These are phyloP conservation scores for Boletus vinaceobasis DNA, from an alignment of 768 basidiomycete genomes.

Conservation along the genomic window DNA sequence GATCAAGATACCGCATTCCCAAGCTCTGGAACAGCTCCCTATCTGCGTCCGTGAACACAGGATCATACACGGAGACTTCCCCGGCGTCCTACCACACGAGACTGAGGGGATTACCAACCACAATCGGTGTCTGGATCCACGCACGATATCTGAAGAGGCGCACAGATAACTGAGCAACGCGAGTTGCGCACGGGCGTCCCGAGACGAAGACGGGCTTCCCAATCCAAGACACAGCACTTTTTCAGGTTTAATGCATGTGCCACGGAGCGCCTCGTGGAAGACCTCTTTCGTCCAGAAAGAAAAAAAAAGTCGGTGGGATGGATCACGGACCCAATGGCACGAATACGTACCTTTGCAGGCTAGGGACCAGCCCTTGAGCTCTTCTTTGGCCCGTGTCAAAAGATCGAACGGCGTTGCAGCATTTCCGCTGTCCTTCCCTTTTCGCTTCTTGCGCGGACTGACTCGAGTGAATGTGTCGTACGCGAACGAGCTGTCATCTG, in stretches of 20 bases:
- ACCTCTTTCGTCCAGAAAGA: constrained; percentile 30
- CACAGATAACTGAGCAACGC: constrained; percentile 59
- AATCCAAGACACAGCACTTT: constrained; percentile 67
- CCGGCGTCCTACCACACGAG: constrained; percentile 41
- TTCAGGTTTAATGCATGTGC: constrained; percentile 20
- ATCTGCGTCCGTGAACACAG: constrained; percentile 68
- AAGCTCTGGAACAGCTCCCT: constrained; percentile 41
- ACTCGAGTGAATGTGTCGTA: constrained; percentile 51
- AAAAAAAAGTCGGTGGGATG: neutral
- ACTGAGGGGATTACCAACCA: constrained; percentile 5
- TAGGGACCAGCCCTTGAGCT: constrained; percentile 53
- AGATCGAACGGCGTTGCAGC: constrained; percentile 35
- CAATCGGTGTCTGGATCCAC: constrained; percentile 31
- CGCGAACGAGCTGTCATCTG: constrained; percentile 28
- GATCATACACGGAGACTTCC: constrained; percentile 61
- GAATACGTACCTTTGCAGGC: constrained; percentile 51
- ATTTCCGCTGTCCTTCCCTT: constrained; percentile 31
- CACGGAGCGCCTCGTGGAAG: constrained; percentile 33
- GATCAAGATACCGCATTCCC: constrained; percentile 35
- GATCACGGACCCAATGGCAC: constrained; percentile 13
- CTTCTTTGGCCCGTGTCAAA: constrained; percentile 43
- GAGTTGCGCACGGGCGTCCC: constrained; percentile 64
- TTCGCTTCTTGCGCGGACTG: constrained; percentile 50
- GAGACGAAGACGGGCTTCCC: constrained; percentile 65
- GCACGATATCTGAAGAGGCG: constrained; percentile 54